A percentile compares a stretch with the other conserved stretches of the same genome.
Evolutionary conservation across 305 asterid species (phyloP).

Genomic region (Fraxinus nigra): DNA sequence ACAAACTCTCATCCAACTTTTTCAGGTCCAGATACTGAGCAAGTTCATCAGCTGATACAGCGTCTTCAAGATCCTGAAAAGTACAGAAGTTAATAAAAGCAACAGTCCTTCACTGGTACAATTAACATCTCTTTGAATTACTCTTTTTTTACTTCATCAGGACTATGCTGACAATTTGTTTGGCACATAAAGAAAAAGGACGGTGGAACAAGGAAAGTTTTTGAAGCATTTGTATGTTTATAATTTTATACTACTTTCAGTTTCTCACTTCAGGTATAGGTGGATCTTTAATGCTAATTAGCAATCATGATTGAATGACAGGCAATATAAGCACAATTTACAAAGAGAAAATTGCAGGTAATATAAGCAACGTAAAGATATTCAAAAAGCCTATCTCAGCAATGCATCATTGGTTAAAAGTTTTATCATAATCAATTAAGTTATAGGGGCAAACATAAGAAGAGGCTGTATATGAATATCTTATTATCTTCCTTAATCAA

Average conservation of each 20-base stretch:
- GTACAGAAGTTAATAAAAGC: not conserved
- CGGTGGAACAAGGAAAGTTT: too few relatives aligned
- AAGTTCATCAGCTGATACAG: constrained; percentile 80
- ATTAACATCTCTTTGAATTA: too few relatives aligned
- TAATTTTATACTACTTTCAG: not conserved
- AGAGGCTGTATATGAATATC: too few relatives aligned
- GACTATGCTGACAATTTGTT: not conserved
- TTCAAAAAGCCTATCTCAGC: too few relatives aligned
- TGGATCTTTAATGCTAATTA: not conserved
- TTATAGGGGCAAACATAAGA: too few relatives aligned
- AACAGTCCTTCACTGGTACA: not conserved
- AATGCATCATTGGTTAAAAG: too few relatives aligned
- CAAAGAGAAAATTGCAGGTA: not conserved
- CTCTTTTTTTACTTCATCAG: too few relatives aligned
- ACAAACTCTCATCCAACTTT: constrained; percentile 80
- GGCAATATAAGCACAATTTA: too few relatives aligned
- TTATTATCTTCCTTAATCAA: not conserved
- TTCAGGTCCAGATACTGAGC: constrained; percentile 83
- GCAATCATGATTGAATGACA: not conserved
- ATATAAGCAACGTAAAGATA: too few relatives aligned
- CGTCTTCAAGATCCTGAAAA: constrained; percentile 76
- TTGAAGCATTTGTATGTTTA: not conserved
- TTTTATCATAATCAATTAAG: too few relatives aligned
- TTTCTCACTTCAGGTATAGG: not conserved
- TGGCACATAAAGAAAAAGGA: too few relatives aligned